A percentile compares a stretch with the other conserved stretches of the same genome.
Evolutionary conservation across 176 grass and related monocot genomes (phyloP).

Genomic region (Oryza rufipogon): DNA sequence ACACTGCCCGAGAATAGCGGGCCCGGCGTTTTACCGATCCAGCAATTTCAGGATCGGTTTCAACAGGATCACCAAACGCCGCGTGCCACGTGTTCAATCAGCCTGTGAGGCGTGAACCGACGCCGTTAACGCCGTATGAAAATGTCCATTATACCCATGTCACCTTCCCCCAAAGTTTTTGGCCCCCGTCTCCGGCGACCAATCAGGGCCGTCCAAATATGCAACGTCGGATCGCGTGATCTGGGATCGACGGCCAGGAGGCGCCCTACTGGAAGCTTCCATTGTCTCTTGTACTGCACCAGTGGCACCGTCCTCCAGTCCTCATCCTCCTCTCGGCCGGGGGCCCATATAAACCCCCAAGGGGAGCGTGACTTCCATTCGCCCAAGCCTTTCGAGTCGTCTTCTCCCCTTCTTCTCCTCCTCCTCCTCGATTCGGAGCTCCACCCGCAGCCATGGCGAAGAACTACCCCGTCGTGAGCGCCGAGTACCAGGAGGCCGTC

Average conservation of each 20-base stretch:
- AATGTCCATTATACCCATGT: background rate
- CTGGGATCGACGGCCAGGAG: conserved; percentile 21
- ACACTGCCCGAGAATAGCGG: conserved; percentile 17
- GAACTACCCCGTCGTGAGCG: conserved; percentile 78
- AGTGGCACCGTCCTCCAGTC: background rate
- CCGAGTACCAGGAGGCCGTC: conserved; percentile 75
- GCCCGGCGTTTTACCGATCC: background rate
- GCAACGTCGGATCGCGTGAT: background rate
- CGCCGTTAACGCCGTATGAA: conserved; percentile 1
- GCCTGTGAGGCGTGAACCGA: conserved; percentile 32
- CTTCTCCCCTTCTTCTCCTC: background rate
- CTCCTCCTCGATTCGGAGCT: conserved; percentile 23
- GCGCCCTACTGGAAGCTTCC: conserved; percentile 52
- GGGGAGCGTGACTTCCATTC: conserved; percentile 41
- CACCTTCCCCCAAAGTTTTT: background rate
- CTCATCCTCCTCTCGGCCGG: background rate
- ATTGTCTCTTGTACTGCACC: background rate
- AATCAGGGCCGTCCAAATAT: conserved; percentile 39
- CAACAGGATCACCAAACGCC: background rate
- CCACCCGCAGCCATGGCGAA: conserved; percentile 61
- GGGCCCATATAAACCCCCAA: conserved; percentile 24
- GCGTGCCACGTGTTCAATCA: background rate
- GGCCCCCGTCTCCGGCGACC: background rate
- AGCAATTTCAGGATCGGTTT: background rate
- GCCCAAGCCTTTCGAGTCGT: background rate